Conservation (phyloP, 2,329 filamentous ascomycete species). For the Clarireedia monteithiana region DNA sequence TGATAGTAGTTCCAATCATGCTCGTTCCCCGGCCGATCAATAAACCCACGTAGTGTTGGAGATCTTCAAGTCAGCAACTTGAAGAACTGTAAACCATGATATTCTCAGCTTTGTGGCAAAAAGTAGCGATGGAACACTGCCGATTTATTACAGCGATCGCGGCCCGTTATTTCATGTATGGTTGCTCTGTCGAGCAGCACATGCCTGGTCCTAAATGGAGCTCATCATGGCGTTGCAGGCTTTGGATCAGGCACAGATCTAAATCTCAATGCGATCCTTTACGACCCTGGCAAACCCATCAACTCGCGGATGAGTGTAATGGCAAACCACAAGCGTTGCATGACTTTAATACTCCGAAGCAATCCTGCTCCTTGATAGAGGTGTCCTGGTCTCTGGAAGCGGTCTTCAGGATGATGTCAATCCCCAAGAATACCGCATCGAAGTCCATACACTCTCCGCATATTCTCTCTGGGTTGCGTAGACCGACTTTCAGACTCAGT, state of each 20-base stretch:
- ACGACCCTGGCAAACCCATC: slow-evolving; percentile 48
- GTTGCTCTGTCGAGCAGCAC: slow-evolving; percentile 56
- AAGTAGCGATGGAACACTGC: background rate
- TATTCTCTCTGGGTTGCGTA: slow-evolving; percentile 40
- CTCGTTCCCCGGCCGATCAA: too few species aligned
- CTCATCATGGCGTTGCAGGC: slow-evolving; percentile 50
- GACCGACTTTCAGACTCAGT: slow-evolving; percentile 44
- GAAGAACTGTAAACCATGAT: too few species aligned
- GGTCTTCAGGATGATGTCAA: slow-evolving; percentile 38
- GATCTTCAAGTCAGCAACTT: too few species aligned
- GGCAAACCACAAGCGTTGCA: slow-evolving; percentile 54
- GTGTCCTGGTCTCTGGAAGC: slow-evolving; percentile 54
- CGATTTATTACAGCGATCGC: slow-evolving; percentile 35
- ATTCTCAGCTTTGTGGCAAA: background rate
- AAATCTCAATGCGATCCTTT: slow-evolving; percentile 54
- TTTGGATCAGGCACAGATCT: slow-evolving; percentile 52
- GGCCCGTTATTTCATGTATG: slow-evolving; percentile 55
- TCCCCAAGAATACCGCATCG: slow-evolving; percentile 55
- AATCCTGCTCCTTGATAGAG: slow-evolving; percentile 54
- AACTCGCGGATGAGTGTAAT: slow-evolving; percentile 52
- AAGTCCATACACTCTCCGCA: slow-evolving; percentile 58
- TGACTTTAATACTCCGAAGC: slow-evolving; percentile 60
- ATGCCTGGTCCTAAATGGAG: slow-evolving; percentile 56
- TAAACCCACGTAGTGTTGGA: too few species aligned
- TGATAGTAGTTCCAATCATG: slow-evolving; percentile 26